Evolutionary conservation across 148 eudicot species (phyloP).

Genomic region (Rhododendron griersonianum): DNA sequence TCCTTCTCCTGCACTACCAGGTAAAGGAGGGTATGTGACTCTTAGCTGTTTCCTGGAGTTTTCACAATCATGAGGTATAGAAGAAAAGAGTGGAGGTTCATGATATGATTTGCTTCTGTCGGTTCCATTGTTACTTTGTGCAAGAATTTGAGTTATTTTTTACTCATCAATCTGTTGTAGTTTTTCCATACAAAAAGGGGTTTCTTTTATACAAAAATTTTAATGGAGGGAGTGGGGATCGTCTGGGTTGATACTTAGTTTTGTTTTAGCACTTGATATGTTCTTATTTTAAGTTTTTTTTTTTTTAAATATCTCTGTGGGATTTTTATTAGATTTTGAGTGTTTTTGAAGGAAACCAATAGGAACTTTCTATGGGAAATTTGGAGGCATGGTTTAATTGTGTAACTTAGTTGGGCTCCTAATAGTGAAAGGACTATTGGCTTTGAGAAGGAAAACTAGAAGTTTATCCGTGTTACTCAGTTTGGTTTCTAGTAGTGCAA

Average conservation of each 20-base stretch:
- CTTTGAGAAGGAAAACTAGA: neutral
- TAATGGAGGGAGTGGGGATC: neutral
- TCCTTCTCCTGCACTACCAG: neutral
- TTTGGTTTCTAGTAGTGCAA: neutral
- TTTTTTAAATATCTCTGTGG: neutral
- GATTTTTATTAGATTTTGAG: neutral
- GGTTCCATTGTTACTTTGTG: neutral
- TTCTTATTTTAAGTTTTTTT: neutral
- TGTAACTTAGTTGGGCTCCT: neutral
- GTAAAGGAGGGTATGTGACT: constrained; percentile 1
- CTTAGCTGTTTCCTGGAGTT: neutral
- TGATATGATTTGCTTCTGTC: neutral
- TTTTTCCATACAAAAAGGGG: neutral
- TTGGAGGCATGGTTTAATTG: neutral
- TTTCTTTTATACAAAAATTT: neutral
- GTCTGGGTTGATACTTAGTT: neutral
- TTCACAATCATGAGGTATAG: neutral
- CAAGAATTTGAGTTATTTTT: neutral
- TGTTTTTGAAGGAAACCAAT: neutral
- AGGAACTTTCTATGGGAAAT: neutral
- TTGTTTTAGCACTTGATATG: neutral
- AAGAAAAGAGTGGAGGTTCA: constrained; percentile 1
- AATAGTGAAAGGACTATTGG: neutral
- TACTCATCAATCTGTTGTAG: neutral
- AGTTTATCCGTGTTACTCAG: neutral